A percentile compares a stretch with the other conserved stretches of the same genome.
These are phyloP conservation scores for Excoecaria agallocha DNA, from an alignment of 345 rosid species.

Conservation along the genomic window DNA sequence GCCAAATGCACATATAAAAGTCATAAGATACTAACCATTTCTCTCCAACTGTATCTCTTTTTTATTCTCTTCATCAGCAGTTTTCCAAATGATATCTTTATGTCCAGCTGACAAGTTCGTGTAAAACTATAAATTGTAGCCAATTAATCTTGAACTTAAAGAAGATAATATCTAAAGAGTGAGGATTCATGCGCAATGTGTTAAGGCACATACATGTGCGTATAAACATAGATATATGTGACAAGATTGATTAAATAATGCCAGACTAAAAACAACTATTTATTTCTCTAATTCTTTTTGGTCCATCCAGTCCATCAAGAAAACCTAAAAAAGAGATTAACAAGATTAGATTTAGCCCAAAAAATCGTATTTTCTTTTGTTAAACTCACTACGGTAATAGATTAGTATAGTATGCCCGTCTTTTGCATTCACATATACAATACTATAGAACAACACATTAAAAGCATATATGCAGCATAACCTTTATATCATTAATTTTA, in stretches of 20 bases:
- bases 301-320: not conserved
- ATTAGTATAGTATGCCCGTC: no score
- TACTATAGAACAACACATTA: not conserved
- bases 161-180: not conserved
- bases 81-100: constrained; percentile 93
- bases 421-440: not conserved
- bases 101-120: constrained; percentile 76
- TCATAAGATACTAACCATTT: constrained; percentile 17
- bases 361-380: not conserved
- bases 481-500: not conserved
- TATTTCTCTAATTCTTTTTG: not conserved
- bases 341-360: not conserved
- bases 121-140: constrained; percentile 58
- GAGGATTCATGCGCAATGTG: not conserved
- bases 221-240: not conserved
- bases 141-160: not conserved
- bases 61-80: constrained; percentile 49
- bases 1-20: not conserved
- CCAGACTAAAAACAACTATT: not conserved
- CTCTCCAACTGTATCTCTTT: constrained; percentile 17
- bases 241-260: not conserved
- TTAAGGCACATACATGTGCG: not conserved
- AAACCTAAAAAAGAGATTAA: not conserved
- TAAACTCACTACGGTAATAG: not conserved
- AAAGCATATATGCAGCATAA: not conserved